Evolutionary conservation across 2,329 filamentous ascomycete genomes (phyloP), one percentile per base, ranked within the genome.

Genomic region (Microcyclospora pomicola): DNA sequence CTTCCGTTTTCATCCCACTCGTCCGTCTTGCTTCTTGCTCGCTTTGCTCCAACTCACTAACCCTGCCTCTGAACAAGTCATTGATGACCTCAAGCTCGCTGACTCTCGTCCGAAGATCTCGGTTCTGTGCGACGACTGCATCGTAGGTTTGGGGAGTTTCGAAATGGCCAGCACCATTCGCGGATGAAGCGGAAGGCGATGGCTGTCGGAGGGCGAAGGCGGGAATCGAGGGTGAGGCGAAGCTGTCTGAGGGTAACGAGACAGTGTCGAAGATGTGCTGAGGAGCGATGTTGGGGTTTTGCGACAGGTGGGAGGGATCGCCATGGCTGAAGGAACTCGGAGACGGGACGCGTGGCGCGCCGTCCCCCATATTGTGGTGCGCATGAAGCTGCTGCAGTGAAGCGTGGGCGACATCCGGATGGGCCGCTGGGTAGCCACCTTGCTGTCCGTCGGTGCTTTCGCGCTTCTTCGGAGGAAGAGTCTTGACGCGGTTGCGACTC

Each of bases 401-500:
- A 4, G 15, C 39, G 24, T 36, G 41, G 3, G 39, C 34, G 10
- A 43, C 27, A 15, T 49, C 47, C 10, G 42, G 38, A 38, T 48
- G 43, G 13, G 43, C 42, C 27, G 48, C 37, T 13, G 42, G 19
- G 34, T 45, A 47, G 30, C 45, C 42, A 41, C 48, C 46, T 9
- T 37, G 35, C n/a, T 44, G 37, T 13, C 45, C 46, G 37, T 50
- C 48, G 11, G 43, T 39, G 31, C 39, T 35, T 56, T 54, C 50
- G 32, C 50, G 42, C 64, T 55, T 66, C 78, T 92, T 93, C 34
- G 79, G 77, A 45, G 82, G 74, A 53, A 87, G 73, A 38, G 86
- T 91, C 71, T 96, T 96, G 51, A 96, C 88, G 48, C 91, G 79
- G 65, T 98, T 98, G 55, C 91, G 85, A 68, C 87, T 95, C 71